These are phyloP conservation scores for Cystobasidium sp. DNA, from an alignment of 1,284 basidiomycete species.

Conservation along the genomic window DNA sequence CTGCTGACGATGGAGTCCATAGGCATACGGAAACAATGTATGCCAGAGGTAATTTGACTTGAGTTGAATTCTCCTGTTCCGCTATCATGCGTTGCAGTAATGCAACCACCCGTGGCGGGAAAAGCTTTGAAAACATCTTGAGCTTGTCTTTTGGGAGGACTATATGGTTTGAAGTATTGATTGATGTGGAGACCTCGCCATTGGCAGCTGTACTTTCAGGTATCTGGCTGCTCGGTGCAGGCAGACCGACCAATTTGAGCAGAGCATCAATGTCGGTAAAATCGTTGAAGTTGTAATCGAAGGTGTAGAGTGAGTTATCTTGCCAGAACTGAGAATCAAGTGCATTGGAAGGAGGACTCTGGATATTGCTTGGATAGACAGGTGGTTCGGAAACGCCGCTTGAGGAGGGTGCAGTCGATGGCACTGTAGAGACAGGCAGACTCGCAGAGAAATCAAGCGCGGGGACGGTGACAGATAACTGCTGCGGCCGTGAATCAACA, in stretches of 20 bases:
- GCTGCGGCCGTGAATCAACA: too few species aligned
- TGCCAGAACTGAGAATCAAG: slow-evolving; percentile 22
- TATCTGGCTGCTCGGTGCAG: not conserved
- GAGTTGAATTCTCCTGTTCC: slow-evolving; percentile 19
- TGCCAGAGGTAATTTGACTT: slow-evolving; percentile 15
- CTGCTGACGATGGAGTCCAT: slow-evolving; percentile 21
- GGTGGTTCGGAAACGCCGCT: not conserved
- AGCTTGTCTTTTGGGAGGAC: slow-evolving; percentile 22
- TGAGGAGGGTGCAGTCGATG: not conserved
- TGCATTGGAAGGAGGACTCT: slow-evolving; percentile 15
- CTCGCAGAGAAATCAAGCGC: too few species aligned
- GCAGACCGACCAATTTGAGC: not conserved
- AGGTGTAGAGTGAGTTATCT: slow-evolving; percentile 10
- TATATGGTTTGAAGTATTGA: slow-evolving; percentile 1
- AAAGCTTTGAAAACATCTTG: slow-evolving; percentile 13
- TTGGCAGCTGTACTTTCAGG: not conserved
- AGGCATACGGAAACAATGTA: slow-evolving; percentile 13
- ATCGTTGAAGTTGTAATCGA: slow-evolving; percentile 25
- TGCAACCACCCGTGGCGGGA: slow-evolving; percentile 6
- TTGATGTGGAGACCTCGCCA: not conserved
- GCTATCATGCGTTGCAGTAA: slow-evolving; percentile 21
- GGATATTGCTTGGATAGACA: not conserved
- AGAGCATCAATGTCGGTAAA: slow-evolving; percentile 26
- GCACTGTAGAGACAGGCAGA: too few species aligned
- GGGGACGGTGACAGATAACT: too few species aligned